Conservation (phyloP, 2,329 filamentous ascomycete species). For the Trichoderma sp. region DNA sequence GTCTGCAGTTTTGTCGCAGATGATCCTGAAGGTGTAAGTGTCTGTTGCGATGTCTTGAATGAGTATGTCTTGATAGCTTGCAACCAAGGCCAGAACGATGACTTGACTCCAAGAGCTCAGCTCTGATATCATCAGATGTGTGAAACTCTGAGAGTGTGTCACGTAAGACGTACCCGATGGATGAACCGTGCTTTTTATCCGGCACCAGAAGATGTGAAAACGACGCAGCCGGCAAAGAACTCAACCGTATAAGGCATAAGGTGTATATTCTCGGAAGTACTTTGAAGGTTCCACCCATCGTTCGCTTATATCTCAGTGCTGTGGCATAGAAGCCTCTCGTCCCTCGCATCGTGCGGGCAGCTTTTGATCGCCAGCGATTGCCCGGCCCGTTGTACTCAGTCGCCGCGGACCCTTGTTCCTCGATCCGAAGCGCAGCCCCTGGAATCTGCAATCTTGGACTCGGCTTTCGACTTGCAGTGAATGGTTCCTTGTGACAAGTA, state of each 20-base stretch:
- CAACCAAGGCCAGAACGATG: background rate
- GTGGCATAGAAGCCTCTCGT: slow-evolving; percentile 7
- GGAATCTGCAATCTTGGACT: background rate
- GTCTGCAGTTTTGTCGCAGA: background rate
- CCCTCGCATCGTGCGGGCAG: background rate
- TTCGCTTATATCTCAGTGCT: slow-evolving; percentile 9
- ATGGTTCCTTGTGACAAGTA: background rate
- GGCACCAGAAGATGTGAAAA: background rate
- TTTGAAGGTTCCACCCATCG: background rate
- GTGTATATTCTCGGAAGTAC: background rate
- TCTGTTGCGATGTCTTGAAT: background rate
- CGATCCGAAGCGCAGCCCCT: slow-evolving; percentile 12
- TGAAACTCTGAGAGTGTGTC: slow-evolving; percentile 5
- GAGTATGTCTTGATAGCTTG: background rate
- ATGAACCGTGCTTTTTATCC: background rate
- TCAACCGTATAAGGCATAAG: background rate
- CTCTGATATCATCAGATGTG: background rate
- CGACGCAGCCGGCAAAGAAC: background rate
- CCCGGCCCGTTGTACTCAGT: slow-evolving; percentile 11
- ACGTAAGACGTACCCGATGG: background rate
- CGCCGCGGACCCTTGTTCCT: slow-evolving; percentile 1
- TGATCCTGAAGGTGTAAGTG: background rate
- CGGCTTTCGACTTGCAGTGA: slow-evolving; percentile 1
- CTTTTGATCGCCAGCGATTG: background rate
- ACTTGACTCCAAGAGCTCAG: background rate